Evolutionary conservation across 768 basidiomycete species (phyloP).

Genomic region (Pisolithus marmoratus): DNA sequence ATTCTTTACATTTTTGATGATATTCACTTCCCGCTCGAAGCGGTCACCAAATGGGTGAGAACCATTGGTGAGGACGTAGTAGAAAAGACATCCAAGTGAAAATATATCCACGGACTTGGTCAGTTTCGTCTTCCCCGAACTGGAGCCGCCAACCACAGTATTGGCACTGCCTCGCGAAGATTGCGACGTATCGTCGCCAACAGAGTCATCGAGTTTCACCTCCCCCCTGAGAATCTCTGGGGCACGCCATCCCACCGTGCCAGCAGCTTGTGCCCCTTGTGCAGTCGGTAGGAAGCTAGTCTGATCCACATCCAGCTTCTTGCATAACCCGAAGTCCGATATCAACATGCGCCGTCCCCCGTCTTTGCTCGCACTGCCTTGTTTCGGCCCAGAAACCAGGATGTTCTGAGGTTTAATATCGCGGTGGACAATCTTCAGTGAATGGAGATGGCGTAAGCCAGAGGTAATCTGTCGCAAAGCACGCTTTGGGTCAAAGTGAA

Average conservation of each 20-base stretch:
- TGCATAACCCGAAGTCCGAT: constrained; percentile 96
- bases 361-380: constrained; percentile 36
- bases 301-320: constrained; percentile 92
- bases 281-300: constrained; percentile 92
- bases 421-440: constrained; percentile 92
- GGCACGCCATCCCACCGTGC: constrained; percentile 96
- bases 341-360: constrained; percentile 76
- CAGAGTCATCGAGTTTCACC: constrained; percentile 80
- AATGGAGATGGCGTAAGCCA: constrained; percentile 87
- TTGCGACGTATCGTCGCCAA: constrained; percentile 57
- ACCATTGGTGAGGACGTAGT: constrained; percentile 85
- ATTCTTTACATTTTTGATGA: constrained; percentile 72
- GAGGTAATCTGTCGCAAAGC: constrained; percentile 83
- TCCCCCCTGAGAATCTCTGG: constrained; percentile 94
- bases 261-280: constrained; percentile 83
- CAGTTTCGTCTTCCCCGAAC: constrained; percentile 52
- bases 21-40: constrained; percentile 92
- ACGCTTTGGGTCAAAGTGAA: constrained; percentile 79
- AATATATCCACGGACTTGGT: constrained; percentile 98
- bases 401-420: constrained; percentile 99
- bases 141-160: constrained; percentile 36
- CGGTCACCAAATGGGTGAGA: constrained; percentile 92
- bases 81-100: constrained; percentile 92
- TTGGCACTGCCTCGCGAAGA: constrained; percentile 62
- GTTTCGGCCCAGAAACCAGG: constrained; percentile 70